These are phyloP conservation scores for Mortierella sp. DNA, from an alignment of 371 early-diverging fungal species.

Conservation along the genomic window DNA sequence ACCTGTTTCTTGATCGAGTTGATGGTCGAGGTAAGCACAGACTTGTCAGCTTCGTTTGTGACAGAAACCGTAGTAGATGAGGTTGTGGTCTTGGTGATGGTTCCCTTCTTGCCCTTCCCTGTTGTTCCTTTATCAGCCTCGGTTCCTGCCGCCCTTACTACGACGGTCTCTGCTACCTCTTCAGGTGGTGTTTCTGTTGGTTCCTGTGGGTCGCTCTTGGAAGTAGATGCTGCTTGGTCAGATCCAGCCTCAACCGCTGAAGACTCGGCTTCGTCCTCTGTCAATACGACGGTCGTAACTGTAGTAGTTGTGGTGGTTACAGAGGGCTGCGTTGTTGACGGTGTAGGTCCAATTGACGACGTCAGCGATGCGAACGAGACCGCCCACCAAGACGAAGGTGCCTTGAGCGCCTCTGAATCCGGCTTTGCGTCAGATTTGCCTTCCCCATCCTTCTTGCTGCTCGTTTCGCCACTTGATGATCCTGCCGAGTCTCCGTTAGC, in stretches of 20 bases:
- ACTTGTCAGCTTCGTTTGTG: constrained; percentile 19
- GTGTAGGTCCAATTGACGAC: constrained; percentile 8
- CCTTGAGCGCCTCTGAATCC: constrained; percentile 15
- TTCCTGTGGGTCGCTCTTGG: neutral
- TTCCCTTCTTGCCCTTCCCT: constrained; percentile 4
- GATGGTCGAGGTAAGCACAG: constrained; percentile 35
- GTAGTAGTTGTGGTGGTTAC: constrained; percentile 29
- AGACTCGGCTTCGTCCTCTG: constrained; percentile 13
- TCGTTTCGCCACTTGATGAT: neutral
- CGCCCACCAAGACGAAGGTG: constrained; percentile 54
- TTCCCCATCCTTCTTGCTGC: neutral
- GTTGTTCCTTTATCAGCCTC: neutral
- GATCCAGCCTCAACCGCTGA: constrained; percentile 1
- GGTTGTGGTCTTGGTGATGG: constrained; percentile 27
- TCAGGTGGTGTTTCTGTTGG: neutral
- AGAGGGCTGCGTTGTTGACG: constrained; percentile 14
- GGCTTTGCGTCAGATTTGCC: neutral
- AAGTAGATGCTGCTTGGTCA: neutral
- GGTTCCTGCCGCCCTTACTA: constrained; percentile 5
- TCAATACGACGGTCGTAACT: constrained; percentile 27
- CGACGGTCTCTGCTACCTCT: neutral
- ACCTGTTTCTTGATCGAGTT: constrained; percentile 48
- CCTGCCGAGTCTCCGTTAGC: no score
- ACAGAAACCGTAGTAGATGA: constrained; percentile 22
- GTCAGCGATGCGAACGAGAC: constrained; percentile 35